These are phyloP conservation scores for Pyricularia sp. DNA, from an alignment of 2,329 filamentous ascomycete species.

Conservation along the genomic window DNA sequence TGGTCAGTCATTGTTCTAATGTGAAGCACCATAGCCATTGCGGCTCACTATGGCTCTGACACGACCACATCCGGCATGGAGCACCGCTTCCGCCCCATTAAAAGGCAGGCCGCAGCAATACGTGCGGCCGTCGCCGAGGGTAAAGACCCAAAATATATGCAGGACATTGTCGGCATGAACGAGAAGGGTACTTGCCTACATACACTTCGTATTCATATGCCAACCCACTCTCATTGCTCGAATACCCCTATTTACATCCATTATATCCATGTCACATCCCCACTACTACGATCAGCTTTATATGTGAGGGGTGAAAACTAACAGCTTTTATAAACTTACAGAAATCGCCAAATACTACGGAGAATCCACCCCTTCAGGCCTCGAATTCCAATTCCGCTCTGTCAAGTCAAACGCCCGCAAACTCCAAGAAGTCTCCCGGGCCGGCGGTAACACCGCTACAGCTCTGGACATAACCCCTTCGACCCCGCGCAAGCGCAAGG, in stretches of 20 bases:
- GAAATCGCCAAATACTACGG: slow-evolving; percentile 52
- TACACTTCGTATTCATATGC: background rate
- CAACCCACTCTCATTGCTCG: background rate
- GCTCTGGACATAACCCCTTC: slow-evolving; percentile 13
- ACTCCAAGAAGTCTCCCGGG: slow-evolving; percentile 33
- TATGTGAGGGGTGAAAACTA: background rate
- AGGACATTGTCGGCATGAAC: slow-evolving; percentile 27
- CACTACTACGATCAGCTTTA: background rate
- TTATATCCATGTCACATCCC: background rate
- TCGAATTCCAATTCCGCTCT: slow-evolving; percentile 50
- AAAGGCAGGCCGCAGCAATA: slow-evolving; percentile 30
- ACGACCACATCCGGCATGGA: slow-evolving; percentile 35
- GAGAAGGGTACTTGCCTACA: slow-evolving; percentile 27
- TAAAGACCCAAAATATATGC: slow-evolving; percentile 34
- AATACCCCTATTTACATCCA: background rate
- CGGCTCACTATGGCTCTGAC: slow-evolving; percentile 37
- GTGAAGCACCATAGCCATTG: slow-evolving; percentile 29
- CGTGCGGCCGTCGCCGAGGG: slow-evolving; percentile 22
- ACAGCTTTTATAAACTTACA: slow-evolving; percentile 16
- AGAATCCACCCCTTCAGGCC: slow-evolving; percentile 45
- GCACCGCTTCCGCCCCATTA: slow-evolving; percentile 41
- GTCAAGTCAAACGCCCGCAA: slow-evolving; percentile 44
- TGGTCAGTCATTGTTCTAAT: slow-evolving; percentile 10
- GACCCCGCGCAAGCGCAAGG: slow-evolving; percentile 16
- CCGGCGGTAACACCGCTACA: slow-evolving; percentile 34